Evolutionary conservation across 768 basidiomycete genomes (phyloP).

Genomic region (Dictyophora rubrovolvata): DNA sequence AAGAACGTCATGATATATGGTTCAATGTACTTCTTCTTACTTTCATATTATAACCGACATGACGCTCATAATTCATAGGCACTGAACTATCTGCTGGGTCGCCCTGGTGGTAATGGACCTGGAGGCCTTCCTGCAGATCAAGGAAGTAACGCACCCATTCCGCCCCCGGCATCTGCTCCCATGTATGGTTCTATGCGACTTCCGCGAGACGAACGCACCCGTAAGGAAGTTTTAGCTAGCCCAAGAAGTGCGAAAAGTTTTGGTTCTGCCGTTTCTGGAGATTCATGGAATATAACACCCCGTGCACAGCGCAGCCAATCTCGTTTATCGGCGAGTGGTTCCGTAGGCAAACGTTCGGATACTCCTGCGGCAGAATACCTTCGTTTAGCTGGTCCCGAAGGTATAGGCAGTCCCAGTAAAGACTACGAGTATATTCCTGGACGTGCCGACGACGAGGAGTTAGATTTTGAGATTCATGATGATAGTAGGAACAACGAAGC

Average conservation of each 20-base stretch:
- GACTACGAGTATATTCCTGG: slow-evolving; percentile 24
- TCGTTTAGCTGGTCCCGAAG: slow-evolving; percentile 65
- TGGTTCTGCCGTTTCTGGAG: slow-evolving; percentile 43
- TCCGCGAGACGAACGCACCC: slow-evolving; percentile 43
- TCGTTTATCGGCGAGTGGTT: slow-evolving; percentile 62
- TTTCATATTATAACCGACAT: slow-evolving; percentile 8
- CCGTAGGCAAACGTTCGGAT: slow-evolving; percentile 75
- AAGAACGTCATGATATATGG: slow-evolving; percentile 97
- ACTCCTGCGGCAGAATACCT: slow-evolving; percentile 91
- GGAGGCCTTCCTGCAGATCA: slow-evolving; percentile 16
- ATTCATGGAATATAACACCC: slow-evolving; percentile 67
- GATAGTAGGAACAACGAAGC: slow-evolving; percentile 63
- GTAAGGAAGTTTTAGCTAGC: slow-evolving; percentile 39
- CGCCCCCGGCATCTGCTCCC: neutral
- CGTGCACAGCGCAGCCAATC: slow-evolving; percentile 71
- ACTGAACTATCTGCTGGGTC: slow-evolving; percentile 77
- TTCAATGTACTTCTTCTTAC: slow-evolving; percentile 50
- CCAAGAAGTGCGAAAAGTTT: slow-evolving; percentile 68
- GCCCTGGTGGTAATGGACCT: slow-evolving; percentile 38
- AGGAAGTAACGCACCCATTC: slow-evolving; percentile 1
- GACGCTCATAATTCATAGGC: slow-evolving; percentile 41
- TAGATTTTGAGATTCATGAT: slow-evolving; percentile 79
- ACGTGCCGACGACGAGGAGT: slow-evolving; percentile 44
- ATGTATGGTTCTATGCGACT: slow-evolving; percentile 15
- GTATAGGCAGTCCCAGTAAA: slow-evolving; percentile 64